Conservation (phyloP, 768 basidiomycete species). For the Panaeolus cyanescens region DNA sequence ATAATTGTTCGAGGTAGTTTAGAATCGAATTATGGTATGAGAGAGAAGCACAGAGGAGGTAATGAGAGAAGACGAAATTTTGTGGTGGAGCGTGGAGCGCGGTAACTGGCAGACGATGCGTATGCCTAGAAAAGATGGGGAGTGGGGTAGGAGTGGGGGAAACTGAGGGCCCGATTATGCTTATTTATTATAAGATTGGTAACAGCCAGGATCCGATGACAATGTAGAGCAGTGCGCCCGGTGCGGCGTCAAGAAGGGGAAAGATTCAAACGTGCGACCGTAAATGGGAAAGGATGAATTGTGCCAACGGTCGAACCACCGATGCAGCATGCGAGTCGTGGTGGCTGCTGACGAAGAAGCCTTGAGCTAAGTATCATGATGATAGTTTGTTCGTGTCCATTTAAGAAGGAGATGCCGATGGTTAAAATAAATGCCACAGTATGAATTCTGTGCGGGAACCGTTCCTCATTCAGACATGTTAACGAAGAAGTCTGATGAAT, state of each 20-base stretch:
- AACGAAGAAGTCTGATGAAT: neutral
- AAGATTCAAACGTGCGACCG: neutral
- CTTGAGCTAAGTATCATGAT: neutral
- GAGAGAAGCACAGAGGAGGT: neutral
- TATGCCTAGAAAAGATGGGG: neutral
- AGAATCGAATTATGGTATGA: neutral
- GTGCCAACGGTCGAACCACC: neutral
- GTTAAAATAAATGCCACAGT: neutral
- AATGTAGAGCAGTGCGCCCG: neutral
- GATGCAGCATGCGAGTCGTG: neutral
- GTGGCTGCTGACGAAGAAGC: neutral
- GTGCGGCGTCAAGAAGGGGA: neutral
- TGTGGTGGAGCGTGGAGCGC: neutral
- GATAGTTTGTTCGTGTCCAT: neutral
- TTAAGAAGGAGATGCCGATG: neutral
- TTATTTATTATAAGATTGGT: neutral
- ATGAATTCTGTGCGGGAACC: neutral
- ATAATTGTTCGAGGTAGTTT: neutral
- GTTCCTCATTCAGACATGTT: neutral
- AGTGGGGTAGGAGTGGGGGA: neutral
- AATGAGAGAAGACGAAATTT: neutral
- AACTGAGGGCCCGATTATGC: neutral
- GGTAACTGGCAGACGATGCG: too few species aligned
- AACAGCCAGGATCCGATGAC: neutral
- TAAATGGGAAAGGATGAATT: neutral